Percentiles rank a stretch among this genome's conserved stretches.
These are phyloP conservation scores for Diaporthe citri DNA, from an alignment of 2,329 filamentous ascomycete genomes.

Conservation along the genomic window DNA sequence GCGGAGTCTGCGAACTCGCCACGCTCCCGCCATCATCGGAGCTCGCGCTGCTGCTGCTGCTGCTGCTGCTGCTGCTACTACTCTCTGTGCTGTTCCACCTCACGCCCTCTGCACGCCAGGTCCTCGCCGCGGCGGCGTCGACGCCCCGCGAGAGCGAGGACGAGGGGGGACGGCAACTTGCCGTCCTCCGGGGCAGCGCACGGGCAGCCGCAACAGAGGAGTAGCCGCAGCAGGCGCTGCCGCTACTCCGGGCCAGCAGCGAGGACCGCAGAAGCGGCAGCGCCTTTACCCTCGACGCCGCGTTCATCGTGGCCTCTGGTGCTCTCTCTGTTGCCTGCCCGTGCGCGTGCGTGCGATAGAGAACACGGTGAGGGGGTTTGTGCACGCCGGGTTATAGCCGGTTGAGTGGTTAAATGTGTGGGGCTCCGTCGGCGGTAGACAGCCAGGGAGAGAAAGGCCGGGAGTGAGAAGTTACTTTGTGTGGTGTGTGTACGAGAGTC, in stretches of 20 bases:
- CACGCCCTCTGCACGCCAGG: background rate
- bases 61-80: background rate
- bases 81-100: slow-evolving; percentile 10
- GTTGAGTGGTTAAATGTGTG: too few relatives aligned
- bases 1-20: slow-evolving; percentile 27
- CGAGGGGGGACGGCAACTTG: background rate
- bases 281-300: slow-evolving; percentile 17
- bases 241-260: background rate
- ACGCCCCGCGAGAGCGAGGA: background rate
- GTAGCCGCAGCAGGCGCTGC: slow-evolving; percentile 3
- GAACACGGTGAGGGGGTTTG: background rate
- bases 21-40: slow-evolving; percentile 17
- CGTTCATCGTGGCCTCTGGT: slow-evolving; percentile 27
- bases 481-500: background rate
- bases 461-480: background rate
- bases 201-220: background rate
- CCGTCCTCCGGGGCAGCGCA: background rate
- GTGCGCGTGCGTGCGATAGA: background rate
- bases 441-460: background rate
- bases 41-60: background rate
- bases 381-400: background rate
- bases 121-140: background rate
- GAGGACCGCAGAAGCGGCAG: slow-evolving; percentile 16
- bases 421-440: background rate
- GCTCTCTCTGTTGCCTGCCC: background rate